Evolutionary conservation across 1,139 yeast species (phyloP), one percentile per base, ranked within the genome.

Genomic region (Suhomyces bokatorum): DNA sequence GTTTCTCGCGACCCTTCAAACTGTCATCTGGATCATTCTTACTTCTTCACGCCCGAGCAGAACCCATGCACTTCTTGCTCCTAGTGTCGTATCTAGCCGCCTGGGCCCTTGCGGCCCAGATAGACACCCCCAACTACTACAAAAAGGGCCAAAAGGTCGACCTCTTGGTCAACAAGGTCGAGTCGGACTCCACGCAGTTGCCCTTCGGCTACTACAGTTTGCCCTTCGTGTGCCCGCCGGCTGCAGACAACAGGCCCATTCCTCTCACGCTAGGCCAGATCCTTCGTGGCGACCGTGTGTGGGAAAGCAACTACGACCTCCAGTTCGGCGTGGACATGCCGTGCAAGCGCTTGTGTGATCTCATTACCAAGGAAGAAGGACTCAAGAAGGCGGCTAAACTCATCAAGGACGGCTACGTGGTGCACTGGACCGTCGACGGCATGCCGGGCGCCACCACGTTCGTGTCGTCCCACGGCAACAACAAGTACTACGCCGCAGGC

Each of bases 361-460:
- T 84, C 52, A 68, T 70, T 27, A 78, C 86, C 10, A 67, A 62
- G 32, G 76, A 75, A 14, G 65, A 65, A 1, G 85, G 78, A 3
- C 59, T 86, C 29, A 66, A 63, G 43, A 69, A 78, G 43, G 90
- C 95, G 0, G 80, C 75, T 42, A 73, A 78, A 26, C 67, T 89
- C 47, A 81, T 90, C 39, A 71, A 78, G 52, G 70, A 83, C 45
- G 87, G 87, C 3, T 89, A 89, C 56, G 84, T 84, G 42, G 90
- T 78, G 11, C 93, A 89, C 58, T 90, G 97, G 97, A 66, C 80
- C 35, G 73, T 89, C 16, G 97, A 90, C 66, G 89, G 85, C 15
- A 67, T 90, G 33, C 97, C 97, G 0, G 96, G 95, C 3, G 95
- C 96, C 3, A 88, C 97, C 4, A 87, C 96, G 0, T 87, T 85